Percentiles rank a stretch among this genome's conserved stretches.
Evolutionary conservation across 2,329 filamentous ascomycete species (phyloP).

Genomic region (Ophiostoma piceae): DNA sequence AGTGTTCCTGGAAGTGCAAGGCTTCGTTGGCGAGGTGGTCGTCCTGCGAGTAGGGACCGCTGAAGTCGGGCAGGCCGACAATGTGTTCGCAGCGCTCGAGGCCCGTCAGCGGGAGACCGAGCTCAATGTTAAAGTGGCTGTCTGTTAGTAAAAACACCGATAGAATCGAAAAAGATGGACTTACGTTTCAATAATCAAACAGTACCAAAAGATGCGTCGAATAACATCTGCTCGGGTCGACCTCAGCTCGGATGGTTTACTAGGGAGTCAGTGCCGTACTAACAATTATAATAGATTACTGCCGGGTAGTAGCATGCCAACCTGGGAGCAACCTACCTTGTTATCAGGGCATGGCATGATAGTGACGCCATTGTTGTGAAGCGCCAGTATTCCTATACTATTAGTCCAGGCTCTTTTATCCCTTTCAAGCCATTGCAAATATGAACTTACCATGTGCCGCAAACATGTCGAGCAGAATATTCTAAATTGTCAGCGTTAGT

Average conservation of each 20-base stretch:
- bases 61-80: constrained; percentile 53
- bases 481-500: constrained; percentile 31
- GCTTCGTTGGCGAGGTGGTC: constrained; percentile 46
- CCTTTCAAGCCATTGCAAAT: too few relatives aligned
- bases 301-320: too few relatives aligned
- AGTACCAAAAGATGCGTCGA: constrained; percentile 53
- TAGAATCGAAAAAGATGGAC: constrained; percentile 20
- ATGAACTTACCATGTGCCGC: constrained; percentile 41
- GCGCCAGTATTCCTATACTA: constrained; percentile 54
- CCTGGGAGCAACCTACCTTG: constrained; percentile 40
- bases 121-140: constrained; percentile 47
- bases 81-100: constrained; percentile 48
- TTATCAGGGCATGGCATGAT: constrained; percentile 52
- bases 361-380: constrained; percentile 51
- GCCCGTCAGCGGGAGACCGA: constrained; percentile 53
- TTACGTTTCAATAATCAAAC: constrained; percentile 51
- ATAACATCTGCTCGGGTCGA: constrained; percentile 47
- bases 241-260: constrained; percentile 42
- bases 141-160: not conserved
- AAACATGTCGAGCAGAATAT: constrained; percentile 51
- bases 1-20: constrained; percentile 54
- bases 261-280: constrained; percentile 24
- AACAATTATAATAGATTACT: too few relatives aligned
- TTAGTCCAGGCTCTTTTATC: not conserved
- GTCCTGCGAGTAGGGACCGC: constrained; percentile 42